Base-by-base conservation (phyloP, 345 rosid genomes). In the Dipteronia sinensis region DNA sequence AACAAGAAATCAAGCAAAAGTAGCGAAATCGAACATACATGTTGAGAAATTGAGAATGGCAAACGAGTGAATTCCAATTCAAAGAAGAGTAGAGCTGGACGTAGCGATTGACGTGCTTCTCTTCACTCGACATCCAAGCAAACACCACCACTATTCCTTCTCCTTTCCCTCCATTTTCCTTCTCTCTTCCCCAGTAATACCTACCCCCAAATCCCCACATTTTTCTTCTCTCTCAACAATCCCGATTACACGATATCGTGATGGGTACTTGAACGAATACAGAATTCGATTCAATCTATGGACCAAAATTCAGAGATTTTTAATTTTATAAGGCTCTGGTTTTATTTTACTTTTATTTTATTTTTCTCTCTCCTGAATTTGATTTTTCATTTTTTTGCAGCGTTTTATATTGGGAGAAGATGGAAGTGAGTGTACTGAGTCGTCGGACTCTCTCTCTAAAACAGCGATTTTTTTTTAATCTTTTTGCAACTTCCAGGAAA, bases 201-300 rank as follows among this genome's bases (percentile, higher is more conserved):
- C 87, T 90, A 4, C 98, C 97, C 53, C 98, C 97, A 47, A 87
- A 84, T 77, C 95, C 98, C 94, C 93, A 90, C 99, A 90, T 92
- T 82, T 65, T 38, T 71, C 62, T 51, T 29, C 67, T 67, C 38
- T 9, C 44, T 62, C 22, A 10, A 23, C 19, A 72, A 72, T 70
- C 65, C 82, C 69, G 75, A 76, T 55, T 76, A 10, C 69, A 16
- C 11, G 59, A 22, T 25, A 6, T 55, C 16, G n/a, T 1, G 3
- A 49, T 15, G 19, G 55, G 23, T 8, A 42, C 53, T 20, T 25
- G 22, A 31, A 23, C 4, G 0, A 23, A 23, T 23, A 73, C 29
- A 31, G 53, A 77, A 64, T 55, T 71, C 29, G 64, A 75, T 25
- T 78, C 71, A 31, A 82, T 79, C 80, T 29, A 76, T 16, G 55